These are phyloP conservation scores for Leishmania braziliensis DNA, from an alignment of 208 protist genomes.

Conservation along the genomic window DNA sequence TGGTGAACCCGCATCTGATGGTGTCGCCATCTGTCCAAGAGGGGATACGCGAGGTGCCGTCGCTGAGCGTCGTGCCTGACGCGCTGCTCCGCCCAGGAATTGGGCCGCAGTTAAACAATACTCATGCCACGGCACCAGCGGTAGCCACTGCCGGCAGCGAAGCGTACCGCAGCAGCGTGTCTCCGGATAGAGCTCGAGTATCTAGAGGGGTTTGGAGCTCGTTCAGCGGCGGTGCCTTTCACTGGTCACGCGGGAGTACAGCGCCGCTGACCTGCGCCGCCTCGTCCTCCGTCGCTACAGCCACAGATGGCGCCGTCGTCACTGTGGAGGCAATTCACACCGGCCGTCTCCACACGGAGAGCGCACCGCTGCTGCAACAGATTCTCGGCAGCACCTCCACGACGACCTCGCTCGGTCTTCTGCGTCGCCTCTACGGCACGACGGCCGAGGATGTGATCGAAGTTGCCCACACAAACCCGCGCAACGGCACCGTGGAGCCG, in stretches of 20 bases:
- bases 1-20: constrained; percentile 59
- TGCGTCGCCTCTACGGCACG: constrained; percentile 53
- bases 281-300: neutral
- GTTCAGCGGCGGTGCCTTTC: neutral
- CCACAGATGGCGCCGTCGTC: neutral
- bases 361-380: constrained; percentile 19
- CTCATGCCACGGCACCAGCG: neutral
- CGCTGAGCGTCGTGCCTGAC: constrained; percentile 28
- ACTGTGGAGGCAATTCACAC: constrained; percentile 21
- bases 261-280: neutral
- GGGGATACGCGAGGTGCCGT: constrained; percentile 32
- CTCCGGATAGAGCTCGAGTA: neutral
- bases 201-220: neutral
- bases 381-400: neutral
- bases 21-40: constrained; percentile 58
- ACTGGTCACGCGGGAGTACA: neutral
- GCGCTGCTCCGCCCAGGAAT: constrained; percentile 19
- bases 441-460: constrained; percentile 44
- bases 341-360: neutral
- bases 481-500: constrained; percentile 21
- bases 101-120: constrained; percentile 28
- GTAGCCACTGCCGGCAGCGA: neutral
- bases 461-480: constrained; percentile 20
- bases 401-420: constrained; percentile 24
- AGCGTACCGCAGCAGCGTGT: constrained; percentile 1